phyloP scores from a whole-genome alignment of 768 basidiomycete species.

The Russula olivacea region DNA sequence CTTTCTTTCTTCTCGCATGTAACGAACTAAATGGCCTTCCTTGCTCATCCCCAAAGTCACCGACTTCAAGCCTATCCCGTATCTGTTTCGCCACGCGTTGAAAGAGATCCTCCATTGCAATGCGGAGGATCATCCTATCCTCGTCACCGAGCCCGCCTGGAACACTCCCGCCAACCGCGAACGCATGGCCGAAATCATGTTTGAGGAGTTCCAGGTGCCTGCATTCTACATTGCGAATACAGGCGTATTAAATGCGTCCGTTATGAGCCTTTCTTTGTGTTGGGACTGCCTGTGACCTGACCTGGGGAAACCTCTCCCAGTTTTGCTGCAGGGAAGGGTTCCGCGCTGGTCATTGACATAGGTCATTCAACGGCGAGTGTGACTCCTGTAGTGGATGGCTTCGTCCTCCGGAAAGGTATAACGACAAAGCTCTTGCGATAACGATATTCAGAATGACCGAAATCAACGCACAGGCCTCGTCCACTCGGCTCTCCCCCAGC shows the following conservation, averaged over 20 bases:
- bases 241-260: constrained; percentile 84
- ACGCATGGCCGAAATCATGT: constrained; percentile 95
- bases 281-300: not conserved
- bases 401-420: constrained; percentile 89
- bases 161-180: constrained; percentile 90
- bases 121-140: constrained; percentile 80
- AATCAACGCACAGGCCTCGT: constrained; percentile 53
- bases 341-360: constrained; percentile 93
- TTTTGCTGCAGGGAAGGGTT: constrained; percentile 94
- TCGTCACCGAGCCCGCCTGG: constrained; percentile 96
- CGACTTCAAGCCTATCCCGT: constrained; percentile 70
- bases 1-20: not conserved
- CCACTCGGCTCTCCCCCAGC: constrained; percentile 66
- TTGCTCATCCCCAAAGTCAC: constrained; percentile 39
- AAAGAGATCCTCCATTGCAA: constrained; percentile 70
- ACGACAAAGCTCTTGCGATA: not conserved
- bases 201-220: constrained; percentile 91
- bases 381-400: constrained; percentile 95
- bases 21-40: not conserved
- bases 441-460: not conserved
- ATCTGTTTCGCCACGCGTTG: constrained; percentile 69
- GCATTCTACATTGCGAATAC: constrained; percentile 97
- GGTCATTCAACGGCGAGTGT: constrained; percentile 87
- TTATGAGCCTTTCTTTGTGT: not conserved
- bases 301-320: constrained; percentile 35